Conservation (phyloP, 1,284 basidiomycete species). For the Fomitopsis schrenkii region DNA sequence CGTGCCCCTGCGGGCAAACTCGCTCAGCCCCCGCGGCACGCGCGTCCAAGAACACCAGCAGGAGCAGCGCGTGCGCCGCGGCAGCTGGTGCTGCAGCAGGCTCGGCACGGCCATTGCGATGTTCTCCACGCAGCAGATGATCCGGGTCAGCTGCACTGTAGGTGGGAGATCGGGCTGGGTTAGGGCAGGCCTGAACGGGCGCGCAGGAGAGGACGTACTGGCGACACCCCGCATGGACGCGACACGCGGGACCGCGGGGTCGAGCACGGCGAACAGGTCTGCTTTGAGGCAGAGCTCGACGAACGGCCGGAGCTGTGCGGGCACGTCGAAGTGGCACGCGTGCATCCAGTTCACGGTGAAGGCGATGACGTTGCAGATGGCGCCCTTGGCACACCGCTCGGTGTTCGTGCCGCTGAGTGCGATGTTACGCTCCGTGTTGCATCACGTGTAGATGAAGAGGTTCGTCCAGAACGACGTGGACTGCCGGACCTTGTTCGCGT, state of each 20-base stretch:
- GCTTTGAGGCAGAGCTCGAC: neutral
- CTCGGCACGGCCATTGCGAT: neutral
- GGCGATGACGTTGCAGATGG: neutral
- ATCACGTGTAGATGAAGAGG: neutral
- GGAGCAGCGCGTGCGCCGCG: neutral
- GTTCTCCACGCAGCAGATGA: neutral
- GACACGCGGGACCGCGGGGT: neutral
- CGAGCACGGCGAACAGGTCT: neutral
- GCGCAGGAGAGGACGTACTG: neutral
- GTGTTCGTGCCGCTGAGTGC: neutral
- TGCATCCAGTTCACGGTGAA: neutral
- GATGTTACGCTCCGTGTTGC: neutral
- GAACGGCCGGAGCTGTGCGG: neutral
- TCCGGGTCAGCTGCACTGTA: neutral
- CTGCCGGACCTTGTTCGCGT: neutral
- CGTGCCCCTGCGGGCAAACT: neutral
- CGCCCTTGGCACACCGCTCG: neutral
- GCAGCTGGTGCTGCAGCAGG: neutral
- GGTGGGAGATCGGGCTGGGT: neutral
- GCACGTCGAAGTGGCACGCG: neutral
- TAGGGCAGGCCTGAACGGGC: neutral
- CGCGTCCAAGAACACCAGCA: neutral
- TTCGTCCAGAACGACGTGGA: conserved; percentile 1
- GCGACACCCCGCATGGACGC: neutral
- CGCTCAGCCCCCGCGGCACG: neutral